phyloP scores from a whole-genome alignment of 2,329 filamentous ascomycete genomes.

The Thelonectria rubi region DNA sequence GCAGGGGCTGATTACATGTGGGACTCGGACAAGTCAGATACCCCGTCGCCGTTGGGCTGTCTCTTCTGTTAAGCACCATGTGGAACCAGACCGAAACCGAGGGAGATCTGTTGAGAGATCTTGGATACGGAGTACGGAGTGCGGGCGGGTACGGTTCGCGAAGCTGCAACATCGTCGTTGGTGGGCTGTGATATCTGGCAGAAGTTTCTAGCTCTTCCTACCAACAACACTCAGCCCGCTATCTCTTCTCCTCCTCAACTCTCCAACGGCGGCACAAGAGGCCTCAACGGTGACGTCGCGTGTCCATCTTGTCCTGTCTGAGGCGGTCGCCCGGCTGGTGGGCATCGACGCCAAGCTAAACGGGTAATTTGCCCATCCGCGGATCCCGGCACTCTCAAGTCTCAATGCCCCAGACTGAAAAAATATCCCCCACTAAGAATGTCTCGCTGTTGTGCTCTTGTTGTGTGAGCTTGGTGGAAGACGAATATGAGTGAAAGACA shows the following conservation, averaged over 20 bases:
- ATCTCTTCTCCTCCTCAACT: no score
- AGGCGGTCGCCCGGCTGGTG: conserved; percentile 10
- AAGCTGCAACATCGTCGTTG: neutral
- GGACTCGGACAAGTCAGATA: conserved; percentile 30
- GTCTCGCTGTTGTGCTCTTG: conserved; percentile 8
- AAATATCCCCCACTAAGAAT: conserved; percentile 27
- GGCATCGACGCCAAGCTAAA: conserved; percentile 32
- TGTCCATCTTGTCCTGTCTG: conserved; percentile 14
- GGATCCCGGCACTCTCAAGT: conserved; percentile 25
- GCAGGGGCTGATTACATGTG: conserved; percentile 44
- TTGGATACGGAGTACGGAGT: neutral
- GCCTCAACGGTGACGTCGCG: conserved; percentile 17
- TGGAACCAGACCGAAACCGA: conserved; percentile 34
- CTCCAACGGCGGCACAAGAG: neutral
- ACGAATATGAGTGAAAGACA: no score
- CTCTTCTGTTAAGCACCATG: conserved; percentile 4
- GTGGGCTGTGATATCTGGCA: neutral
- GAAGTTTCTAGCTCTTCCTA: neutral
- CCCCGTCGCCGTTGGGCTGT: conserved; percentile 29
- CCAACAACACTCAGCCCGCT: no score
- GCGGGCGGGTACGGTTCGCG: neutral
- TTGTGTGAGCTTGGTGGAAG: neutral
- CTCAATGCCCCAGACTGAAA: conserved; percentile 19
- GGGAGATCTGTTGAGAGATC: conserved; percentile 32
- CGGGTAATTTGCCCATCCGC: conserved; percentile 31